Base-by-base conservation (phyloP, 129 eudicot species). In the Escallonia rubra region DNA sequence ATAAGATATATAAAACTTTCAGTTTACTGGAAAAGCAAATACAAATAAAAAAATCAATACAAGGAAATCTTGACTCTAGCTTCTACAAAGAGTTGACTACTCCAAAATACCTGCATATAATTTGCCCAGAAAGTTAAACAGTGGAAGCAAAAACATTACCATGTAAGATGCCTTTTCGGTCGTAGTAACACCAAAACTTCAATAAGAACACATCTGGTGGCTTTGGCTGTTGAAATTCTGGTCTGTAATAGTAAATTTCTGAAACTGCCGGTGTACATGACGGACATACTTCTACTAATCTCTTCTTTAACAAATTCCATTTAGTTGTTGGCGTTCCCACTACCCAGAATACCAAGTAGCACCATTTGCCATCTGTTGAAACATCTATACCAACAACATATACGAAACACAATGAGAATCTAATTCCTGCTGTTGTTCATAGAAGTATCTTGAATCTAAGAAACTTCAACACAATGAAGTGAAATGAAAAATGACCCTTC, bases 291-390 rank as follows among this genome's bases (percentile, higher is more conserved):
- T 85, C 87, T 52, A 81, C 79, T 44, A 85, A 74, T 70, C 90
- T 81, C 49, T 71, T 78, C 74, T 77, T 81, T 53, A 87, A 59
- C 61, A 84, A 72, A 49, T 77, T 64, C 95, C 95, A 87, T 56
- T 71, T 70, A 23, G 90, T 84, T 55, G 77, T 71, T 59, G 81
- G 78, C 78, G 77, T 81, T 1, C 85, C 95, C 66, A 79, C 79
- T 10, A 87, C 90, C 85, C 87, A 87, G 62, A 87, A 84, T 12
- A 87, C 86, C 34, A 87, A 52, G 76, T 87, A 87, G 69, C 95
- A 87, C 95, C 95, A 87, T 76, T 79, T 84, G 14, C 95, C 95
- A 69, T 87, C 95, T 50, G 95, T 87, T 16, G 83, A 74, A 64
- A 81, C 68, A 81, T 87, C 95, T 87, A 76, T 45, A 59, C 60